A percentile compares a stretch with the other conserved stretches of the same genome.
Conservation (phyloP, 176 grass and related monocot species). For the Leersia perrieri region DNA sequence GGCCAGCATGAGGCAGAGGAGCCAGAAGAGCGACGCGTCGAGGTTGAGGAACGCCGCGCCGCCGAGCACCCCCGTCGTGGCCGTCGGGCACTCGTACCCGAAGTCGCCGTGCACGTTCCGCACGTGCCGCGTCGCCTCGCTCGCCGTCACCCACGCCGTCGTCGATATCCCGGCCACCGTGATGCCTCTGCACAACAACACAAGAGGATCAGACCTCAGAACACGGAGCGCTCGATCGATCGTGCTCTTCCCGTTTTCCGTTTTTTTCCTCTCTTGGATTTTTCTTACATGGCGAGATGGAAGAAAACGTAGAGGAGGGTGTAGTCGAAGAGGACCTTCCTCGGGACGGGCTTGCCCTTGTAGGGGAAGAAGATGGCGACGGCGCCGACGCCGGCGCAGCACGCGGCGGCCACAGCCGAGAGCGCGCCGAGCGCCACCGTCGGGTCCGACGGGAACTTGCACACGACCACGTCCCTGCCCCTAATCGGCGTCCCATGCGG, state of each 20-base stretch:
- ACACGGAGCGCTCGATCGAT: too few species aligned
- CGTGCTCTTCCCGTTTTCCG: too few species aligned
- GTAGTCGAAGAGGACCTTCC: constrained; percentile 37
- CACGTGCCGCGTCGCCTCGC: constrained; percentile 38
- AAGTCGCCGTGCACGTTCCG: constrained; percentile 48
- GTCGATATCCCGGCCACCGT: constrained; percentile 31
- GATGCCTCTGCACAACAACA: constrained; percentile 18
- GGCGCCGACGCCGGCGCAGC: constrained; percentile 25
- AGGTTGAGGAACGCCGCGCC: constrained; percentile 60
- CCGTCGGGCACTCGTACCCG: constrained; percentile 34
- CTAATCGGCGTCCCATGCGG: constrained; percentile 44
- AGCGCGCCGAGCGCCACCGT: constrained; percentile 35
- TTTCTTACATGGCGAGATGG: constrained; percentile 50
- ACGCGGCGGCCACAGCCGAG: constrained; percentile 23
- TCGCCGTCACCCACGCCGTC: constrained; percentile 46
- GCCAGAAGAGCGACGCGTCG: constrained; percentile 65
- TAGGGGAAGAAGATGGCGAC: constrained; percentile 56
- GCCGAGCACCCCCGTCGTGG: constrained; percentile 59
- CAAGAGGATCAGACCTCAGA: background rate
- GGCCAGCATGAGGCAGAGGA: constrained; percentile 49
- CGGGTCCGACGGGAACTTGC: constrained; percentile 52
- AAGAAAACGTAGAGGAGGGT: constrained; percentile 50
- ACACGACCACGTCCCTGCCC: constrained; percentile 39
- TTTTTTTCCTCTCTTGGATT: too few species aligned
- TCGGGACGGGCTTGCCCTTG: constrained; percentile 26